Evolutionary conservation across 306 rosid species (phyloP).

Genomic region (Acacia melanoxylon): DNA sequence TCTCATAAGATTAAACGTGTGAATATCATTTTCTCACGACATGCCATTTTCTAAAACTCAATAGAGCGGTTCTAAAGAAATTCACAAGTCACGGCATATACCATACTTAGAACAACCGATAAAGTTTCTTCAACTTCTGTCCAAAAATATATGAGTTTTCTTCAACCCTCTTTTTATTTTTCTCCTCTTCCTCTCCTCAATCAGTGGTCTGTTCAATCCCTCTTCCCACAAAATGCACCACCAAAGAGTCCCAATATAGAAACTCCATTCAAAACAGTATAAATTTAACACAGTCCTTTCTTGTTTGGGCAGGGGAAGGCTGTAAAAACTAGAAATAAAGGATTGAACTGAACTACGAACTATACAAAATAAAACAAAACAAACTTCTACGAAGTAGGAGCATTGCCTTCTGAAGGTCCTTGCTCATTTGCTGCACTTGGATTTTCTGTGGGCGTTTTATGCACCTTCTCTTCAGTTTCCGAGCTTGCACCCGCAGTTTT

Average conservation of each 20-base stretch:
- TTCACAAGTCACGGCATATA: not conserved
- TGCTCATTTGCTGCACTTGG: slow-evolving; percentile 27
- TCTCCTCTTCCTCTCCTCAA: not conserved
- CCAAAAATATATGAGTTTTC: not conserved
- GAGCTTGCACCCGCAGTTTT: slow-evolving; percentile 32
- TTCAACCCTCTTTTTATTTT: not conserved
- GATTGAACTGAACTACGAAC: not conserved
- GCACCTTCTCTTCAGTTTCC: slow-evolving; percentile 21
- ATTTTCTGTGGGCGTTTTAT: not conserved
- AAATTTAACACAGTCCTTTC: not conserved
- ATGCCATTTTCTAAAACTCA: not conserved
- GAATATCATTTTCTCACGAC: not conserved
- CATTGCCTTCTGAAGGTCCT: slow-evolving; percentile 17
- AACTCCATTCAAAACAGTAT: not conserved
- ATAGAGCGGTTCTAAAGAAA: not conserved
- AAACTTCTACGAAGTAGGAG: slow-evolving; percentile 6
- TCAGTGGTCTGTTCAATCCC: not conserved
- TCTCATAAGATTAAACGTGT: not conserved
- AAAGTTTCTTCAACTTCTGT: too few relatives aligned
- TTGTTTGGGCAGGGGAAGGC: not conserved
- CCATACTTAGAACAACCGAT: not conserved
- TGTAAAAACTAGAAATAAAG: not conserved
- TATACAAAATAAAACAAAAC: not conserved
- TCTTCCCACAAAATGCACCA: not conserved
- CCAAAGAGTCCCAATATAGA: too few relatives aligned